Conservation (phyloP, 305 asterid species). For the Rubia occidens region DNA sequence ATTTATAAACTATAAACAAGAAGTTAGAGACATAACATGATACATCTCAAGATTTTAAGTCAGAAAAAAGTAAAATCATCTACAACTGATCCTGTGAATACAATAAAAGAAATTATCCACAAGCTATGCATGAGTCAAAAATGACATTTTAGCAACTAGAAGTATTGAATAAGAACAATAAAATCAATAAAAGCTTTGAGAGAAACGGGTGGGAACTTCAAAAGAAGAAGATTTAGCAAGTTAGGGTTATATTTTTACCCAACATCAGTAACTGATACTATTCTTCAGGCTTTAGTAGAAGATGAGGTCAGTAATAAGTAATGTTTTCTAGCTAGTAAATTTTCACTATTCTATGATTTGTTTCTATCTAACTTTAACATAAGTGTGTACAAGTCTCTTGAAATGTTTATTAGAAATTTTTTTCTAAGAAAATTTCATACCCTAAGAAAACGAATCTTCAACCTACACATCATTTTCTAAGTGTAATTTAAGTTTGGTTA, state of each 20-base stretch:
- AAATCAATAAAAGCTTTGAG: too few relatives aligned
- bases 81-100: too few relatives aligned
- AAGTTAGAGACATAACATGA: too few relatives aligned
- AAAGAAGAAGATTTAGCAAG: slow-evolving; percentile 84
- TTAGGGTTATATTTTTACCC: slow-evolving; percentile 88
- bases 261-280: slow-evolving; percentile 72
- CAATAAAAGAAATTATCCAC: too few relatives aligned
- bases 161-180: too few relatives aligned
- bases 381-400: slow-evolving; percentile 10
- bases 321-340: slow-evolving; percentile 13
- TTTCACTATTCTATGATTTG: slow-evolving; percentile 2
- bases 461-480: not conserved
- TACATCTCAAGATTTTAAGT: too few relatives aligned
- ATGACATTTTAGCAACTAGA: too few relatives aligned
- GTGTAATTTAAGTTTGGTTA: not conserved
- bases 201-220: slow-evolving; percentile 93
- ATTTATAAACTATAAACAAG: too few relatives aligned
- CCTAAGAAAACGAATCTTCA: not conserved
- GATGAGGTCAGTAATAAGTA: slow-evolving; percentile 52
- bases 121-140: too few relatives aligned
- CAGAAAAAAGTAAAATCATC: too few relatives aligned
- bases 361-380: not conserved
- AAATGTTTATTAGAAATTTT: not conserved
- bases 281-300: slow-evolving; percentile 87
- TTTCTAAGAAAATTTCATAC: not conserved